Conservation (phyloP, 345 rosid species). For the Populus euphratica region DNA sequence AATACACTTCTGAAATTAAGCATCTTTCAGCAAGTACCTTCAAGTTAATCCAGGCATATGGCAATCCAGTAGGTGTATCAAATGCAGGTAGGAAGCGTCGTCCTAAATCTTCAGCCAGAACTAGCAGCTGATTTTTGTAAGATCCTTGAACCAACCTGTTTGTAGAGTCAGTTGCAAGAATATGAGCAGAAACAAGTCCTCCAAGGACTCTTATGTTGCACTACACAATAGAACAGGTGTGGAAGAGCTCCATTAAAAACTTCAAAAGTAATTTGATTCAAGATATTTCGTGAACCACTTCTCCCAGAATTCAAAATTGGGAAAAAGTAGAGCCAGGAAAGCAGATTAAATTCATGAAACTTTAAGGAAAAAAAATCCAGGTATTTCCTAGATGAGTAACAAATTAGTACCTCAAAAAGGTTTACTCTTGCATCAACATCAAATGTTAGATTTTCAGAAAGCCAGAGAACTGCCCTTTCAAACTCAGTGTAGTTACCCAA, state of each 20-base stretch:
- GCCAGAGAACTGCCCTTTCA: conserved; percentile 78
- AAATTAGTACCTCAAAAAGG: conserved; percentile 74
- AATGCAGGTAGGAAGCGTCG: conserved; percentile 82
- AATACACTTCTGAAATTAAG: conserved; percentile 2
- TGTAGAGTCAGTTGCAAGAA: conserved; percentile 86
- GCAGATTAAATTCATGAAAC: not conserved
- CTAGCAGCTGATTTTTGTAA: conserved; percentile 73
- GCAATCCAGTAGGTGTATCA: conserved; percentile 85
- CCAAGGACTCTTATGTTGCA: conserved; percentile 99
- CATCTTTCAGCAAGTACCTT: conserved; percentile 50
- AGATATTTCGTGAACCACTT: not conserved
- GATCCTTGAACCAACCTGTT: conserved; percentile 72
- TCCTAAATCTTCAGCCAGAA: conserved; percentile 80
- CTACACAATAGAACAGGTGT: conserved; percentile 47
- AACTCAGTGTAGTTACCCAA: conserved; percentile 85
- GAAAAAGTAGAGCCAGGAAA: not conserved
- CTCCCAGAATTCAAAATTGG: not conserved
- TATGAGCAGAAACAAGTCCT: conserved; percentile 98
- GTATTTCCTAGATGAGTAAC: not conserved
- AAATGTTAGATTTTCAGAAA: conserved; percentile 74
- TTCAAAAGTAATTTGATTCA: conserved; percentile 8
- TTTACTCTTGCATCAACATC: conserved; percentile 84
- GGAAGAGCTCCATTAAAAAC: conserved; percentile 24
- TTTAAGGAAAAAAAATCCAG: not conserved
- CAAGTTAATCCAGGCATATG: conserved; percentile 92